These are phyloP conservation scores for Alternaria sp. DNA, from an alignment of 2,329 filamentous ascomycete species.

Conservation along the genomic window DNA sequence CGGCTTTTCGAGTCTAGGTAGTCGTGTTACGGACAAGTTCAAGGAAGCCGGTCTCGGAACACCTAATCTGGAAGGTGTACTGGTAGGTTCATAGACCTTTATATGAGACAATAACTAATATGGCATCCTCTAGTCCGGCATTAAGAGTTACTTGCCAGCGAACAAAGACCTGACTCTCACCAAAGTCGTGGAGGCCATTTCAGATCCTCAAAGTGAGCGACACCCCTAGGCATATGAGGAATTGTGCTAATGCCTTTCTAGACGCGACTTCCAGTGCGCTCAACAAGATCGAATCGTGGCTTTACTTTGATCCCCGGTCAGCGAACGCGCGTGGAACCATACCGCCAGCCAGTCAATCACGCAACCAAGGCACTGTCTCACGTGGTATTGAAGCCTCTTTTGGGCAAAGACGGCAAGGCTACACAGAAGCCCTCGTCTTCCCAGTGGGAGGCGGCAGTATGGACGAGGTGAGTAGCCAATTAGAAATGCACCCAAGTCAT, in stretches of 20 bases:
- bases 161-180: constrained; percentile 96
- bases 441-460: constrained; percentile 93
- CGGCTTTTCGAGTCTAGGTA: constrained; percentile 90
- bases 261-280: constrained; percentile 88
- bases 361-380: constrained; percentile 49
- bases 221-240: neutral
- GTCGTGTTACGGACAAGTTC: constrained; percentile 89
- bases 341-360: constrained; percentile 73
- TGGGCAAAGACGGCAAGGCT: constrained; percentile 87
- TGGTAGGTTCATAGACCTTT: constrained; percentile 45
- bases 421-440: constrained; percentile 91
- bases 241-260: neutral
- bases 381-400: constrained; percentile 81
- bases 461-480: constrained; percentile 83
- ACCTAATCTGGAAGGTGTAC: constrained; percentile 86
- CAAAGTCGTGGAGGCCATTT: constrained; percentile 96
- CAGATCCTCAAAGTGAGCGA: constrained; percentile 77
- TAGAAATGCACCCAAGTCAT: neutral
- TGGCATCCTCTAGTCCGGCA: constrained; percentile 64
- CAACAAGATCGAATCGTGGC: constrained; percentile 92
- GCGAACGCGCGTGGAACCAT: constrained; percentile 92
- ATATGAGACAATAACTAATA: neutral
- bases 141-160: constrained; percentile 97
- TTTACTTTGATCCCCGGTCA: constrained; percentile 95
- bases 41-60: constrained; percentile 85